Conservation (phyloP, 768 basidiomycete genomes). For the Termitomyces sp. region DNA sequence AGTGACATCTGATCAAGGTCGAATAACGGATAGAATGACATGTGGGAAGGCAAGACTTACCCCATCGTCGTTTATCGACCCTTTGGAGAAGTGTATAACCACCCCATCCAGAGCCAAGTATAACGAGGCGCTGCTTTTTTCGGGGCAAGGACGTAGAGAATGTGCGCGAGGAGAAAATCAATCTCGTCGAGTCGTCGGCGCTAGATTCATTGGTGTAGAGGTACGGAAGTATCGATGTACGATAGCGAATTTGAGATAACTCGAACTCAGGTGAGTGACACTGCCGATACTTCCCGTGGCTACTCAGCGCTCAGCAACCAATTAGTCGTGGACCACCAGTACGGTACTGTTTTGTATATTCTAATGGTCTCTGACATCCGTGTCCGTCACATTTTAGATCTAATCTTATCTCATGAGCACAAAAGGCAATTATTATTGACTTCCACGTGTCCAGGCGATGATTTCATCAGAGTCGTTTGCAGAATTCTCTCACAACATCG, state of each 20-base stretch:
- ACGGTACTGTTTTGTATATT: background rate
- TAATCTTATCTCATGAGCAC: constrained; percentile 4
- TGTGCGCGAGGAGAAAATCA: background rate
- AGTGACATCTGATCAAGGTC: constrained; percentile 44
- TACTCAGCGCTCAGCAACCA: background rate
- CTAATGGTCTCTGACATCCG: no score
- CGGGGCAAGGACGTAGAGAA: constrained; percentile 6
- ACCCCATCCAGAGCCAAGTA: constrained; percentile 76
- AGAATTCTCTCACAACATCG: background rate
- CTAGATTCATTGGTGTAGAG: background rate
- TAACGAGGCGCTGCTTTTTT: constrained; percentile 45
- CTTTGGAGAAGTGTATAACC: constrained; percentile 64
- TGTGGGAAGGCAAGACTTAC: constrained; percentile 28
- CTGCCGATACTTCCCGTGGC: constrained; percentile 7
- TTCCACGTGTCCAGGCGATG: background rate
- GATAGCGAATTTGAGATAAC: background rate
- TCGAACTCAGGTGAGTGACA: background rate
- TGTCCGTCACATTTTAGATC: background rate
- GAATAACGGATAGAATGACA: background rate
- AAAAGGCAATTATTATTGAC: background rate
- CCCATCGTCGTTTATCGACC: constrained; percentile 68
- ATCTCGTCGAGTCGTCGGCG: background rate
- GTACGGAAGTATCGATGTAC: no score
- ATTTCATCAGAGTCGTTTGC: background rate
- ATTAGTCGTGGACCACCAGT: background rate